Evolutionary conservation across 257 asterid genomes (phyloP).

Genomic region (Solanum phureja): DNA sequence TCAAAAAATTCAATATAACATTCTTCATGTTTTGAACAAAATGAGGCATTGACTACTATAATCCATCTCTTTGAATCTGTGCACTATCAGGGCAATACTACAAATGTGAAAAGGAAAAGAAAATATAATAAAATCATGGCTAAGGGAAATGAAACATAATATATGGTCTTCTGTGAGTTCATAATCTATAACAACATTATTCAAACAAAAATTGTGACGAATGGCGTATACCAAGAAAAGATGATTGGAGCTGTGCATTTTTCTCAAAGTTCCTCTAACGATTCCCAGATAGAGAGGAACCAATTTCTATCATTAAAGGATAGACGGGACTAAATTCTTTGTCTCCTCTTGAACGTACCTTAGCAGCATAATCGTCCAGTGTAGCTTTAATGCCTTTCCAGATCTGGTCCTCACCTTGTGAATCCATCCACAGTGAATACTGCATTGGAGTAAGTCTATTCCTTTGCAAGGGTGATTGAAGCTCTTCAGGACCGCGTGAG

Average conservation of each 20-base stretch:
- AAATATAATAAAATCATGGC: not conserved
- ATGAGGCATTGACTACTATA: not conserved
- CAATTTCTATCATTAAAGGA: slow-evolving; percentile 69
- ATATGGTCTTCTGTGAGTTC: not conserved
- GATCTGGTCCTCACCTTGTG: slow-evolving; percentile 93
- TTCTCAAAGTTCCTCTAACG: slow-evolving; percentile 11
- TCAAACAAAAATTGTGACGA: not conserved
- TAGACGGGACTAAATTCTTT: slow-evolving; percentile 88
- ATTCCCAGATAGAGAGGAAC: slow-evolving; percentile 43
- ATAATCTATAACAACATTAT: not conserved
- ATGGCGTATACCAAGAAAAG: not conserved
- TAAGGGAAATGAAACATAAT: not conserved
- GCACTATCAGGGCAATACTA: not conserved
- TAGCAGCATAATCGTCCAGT: slow-evolving; percentile 78
- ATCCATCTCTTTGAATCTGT: not conserved
- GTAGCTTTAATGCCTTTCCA: slow-evolving; percentile 95
- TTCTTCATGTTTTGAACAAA: not conserved
- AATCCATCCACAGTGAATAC: slow-evolving; percentile 91
- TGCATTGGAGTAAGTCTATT: slow-evolving; percentile 75
- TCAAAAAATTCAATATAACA: not conserved
- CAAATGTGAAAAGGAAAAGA: not conserved
- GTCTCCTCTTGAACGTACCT: slow-evolving; percentile 68
- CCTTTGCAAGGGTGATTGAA: slow-evolving; percentile 84
- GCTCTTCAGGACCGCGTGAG: slow-evolving; percentile 83
- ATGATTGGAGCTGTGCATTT: not conserved